phyloP scores from a whole-genome alignment of 148 eudicot genomes.

The Rhododendron williamsianum region DNA sequence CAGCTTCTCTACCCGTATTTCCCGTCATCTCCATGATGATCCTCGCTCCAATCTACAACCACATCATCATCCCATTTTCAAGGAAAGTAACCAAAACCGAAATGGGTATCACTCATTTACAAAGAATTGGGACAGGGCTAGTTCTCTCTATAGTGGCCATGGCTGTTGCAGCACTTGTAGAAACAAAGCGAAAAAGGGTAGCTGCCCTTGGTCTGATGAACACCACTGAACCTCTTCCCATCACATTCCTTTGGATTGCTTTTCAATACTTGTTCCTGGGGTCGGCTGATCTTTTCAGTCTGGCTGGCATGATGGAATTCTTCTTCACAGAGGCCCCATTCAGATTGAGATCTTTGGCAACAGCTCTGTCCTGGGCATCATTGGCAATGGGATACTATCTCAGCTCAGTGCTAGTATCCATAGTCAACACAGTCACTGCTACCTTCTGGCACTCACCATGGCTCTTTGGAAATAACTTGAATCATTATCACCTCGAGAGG shows the following conservation, averaged over 20 bases:
- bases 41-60: constrained; percentile 73
- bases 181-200: constrained; percentile 49
- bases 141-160: constrained; percentile 64
- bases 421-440: constrained; percentile 50
- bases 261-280: constrained; percentile 79
- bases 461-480: constrained; percentile 69
- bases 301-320: constrained; percentile 85
- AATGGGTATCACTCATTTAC: constrained; percentile 69
- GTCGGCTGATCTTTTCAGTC: constrained; percentile 85
- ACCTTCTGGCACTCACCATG: constrained; percentile 49
- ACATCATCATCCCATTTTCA: constrained; percentile 50
- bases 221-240: constrained; percentile 59
- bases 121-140: constrained; percentile 74
- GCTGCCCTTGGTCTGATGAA: constrained; percentile 36
- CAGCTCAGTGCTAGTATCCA: constrained; percentile 67
- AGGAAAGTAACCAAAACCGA: constrained; percentile 54
- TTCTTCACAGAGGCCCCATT: constrained; percentile 90
- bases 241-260: constrained; percentile 80
- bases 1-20: constrained; percentile 87
- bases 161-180: constrained; percentile 80
- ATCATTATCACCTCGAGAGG: constrained; percentile 65
- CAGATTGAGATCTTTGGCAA: constrained; percentile 83
- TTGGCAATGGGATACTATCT: constrained; percentile 82
- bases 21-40: constrained; percentile 72
- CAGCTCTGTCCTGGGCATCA: constrained; percentile 87